Evolutionary conservation across 2,329 filamentous ascomycete species (phyloP), one percentile per base, ranked within the genome.

Genomic region (Cladosporium sp.): DNA sequence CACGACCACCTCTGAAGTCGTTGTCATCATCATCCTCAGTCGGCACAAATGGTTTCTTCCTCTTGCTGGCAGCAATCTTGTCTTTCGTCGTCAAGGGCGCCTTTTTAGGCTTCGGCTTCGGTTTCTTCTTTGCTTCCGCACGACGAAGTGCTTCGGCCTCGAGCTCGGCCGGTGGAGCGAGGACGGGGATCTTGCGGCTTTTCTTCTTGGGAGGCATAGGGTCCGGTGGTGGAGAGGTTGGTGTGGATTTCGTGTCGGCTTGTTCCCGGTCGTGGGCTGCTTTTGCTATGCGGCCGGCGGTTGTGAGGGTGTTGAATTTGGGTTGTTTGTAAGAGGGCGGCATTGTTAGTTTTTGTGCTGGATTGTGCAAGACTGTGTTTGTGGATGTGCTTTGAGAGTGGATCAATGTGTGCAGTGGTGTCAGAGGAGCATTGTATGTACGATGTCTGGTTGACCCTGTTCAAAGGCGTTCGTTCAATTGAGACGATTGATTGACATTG

Each of bases 281-380:
- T 65, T 61, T 65, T 15, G 60, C 64, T 41, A 66, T 58, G 38
- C 65, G 63, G 18, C 65, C 67, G 32, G 59, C 55, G 14, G 67
- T 68, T 38, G 67, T 66, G 57, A 66, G 59, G 15, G 67, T 62
- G 36, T 68, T 59, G 36, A 55, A 57, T 34, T 34, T 64, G 21
- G 34, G 60, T 24, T 57, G 41, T 59, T 59, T 47, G 34, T 24
- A 36, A 10, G 38, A 3, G 18, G 38, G 18, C 10, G 57, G 21
- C 57, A 59, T 59, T 18, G 12, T 59, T 41, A 14, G 32, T 34
- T 10, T 34, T 14, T 14, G 34, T 36, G 11, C 3, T 36, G 34
- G 34, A 4, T 36, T 36, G 34, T 36, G 34, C 34, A 14, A 36
- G 34, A 14, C 12, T 36, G 32, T 34, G 8, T 30, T 30, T 30